Percentiles rank a stretch among this genome's conserved stretches.
Conservation (phyloP, 768 basidiomycete genomes). For the Cystobasidium tubakii region DNA sequence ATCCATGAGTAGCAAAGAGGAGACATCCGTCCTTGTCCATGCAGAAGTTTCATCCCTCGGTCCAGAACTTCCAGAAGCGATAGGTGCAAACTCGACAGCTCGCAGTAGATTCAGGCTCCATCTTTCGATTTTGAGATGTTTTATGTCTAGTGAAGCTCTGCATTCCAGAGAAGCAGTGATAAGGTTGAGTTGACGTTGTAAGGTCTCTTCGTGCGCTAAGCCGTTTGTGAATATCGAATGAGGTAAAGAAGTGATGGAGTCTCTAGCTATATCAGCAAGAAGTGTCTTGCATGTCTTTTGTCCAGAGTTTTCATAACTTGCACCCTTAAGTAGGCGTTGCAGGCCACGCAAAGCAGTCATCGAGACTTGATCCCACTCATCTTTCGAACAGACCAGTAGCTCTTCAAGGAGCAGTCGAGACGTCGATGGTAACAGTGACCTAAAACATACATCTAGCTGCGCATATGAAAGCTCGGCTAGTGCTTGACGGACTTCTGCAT, state of each 20-base stretch:
- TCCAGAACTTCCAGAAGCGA: not conserved
- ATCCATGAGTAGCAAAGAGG: not conserved
- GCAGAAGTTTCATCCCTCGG: not conserved
- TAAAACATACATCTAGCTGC: not conserved
- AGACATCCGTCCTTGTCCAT: not conserved
- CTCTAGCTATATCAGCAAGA: not conserved
- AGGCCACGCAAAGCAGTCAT: not conserved
- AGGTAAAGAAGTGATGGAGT: not conserved
- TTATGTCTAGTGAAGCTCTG: not conserved
- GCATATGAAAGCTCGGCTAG: not conserved
- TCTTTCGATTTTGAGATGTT: constrained; percentile 13
- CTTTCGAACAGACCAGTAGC: constrained; percentile 10
- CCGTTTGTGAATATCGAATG: constrained; percentile 22
- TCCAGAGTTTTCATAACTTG: not conserved
- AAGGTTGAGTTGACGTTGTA: constrained; percentile 29
- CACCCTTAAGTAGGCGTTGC: not conserved
- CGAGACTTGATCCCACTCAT: constrained; percentile 26
- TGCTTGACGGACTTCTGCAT: constrained; percentile 5
- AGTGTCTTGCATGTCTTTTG: not conserved
- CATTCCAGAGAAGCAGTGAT: not conserved
- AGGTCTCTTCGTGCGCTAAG: not conserved
- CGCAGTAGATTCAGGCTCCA: constrained; percentile 13
- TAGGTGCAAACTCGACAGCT: constrained; percentile 16
- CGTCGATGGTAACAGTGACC: not conserved
- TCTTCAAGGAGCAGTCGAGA: constrained; percentile 8